Percentiles rank a stretch among this genome's conserved stretches.
Evolutionary conservation across 140 eudicot genomes (phyloP).

Genomic region (Ambrosia hybrid): DNA sequence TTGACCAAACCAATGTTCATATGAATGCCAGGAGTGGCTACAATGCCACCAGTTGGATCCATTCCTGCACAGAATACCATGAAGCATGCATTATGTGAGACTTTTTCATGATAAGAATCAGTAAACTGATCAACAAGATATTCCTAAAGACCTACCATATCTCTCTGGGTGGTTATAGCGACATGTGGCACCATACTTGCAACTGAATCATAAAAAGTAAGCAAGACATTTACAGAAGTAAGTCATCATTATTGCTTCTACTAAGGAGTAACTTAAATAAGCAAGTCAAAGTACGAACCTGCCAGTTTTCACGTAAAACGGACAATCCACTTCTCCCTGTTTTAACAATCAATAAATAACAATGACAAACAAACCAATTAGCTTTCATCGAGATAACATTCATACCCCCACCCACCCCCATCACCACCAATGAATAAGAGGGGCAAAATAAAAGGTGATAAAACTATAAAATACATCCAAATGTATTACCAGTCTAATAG

Average conservation of each 20-base stretch:
- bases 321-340: slow-evolving; percentile 95
- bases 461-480: slow-evolving; percentile 17
- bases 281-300: slow-evolving; percentile 49
- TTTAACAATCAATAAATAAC: slow-evolving; percentile 6
- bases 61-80: slow-evolving; percentile 37
- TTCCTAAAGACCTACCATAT: slow-evolving; percentile 51
- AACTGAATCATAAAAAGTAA: slow-evolving; percentile 49
- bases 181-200: slow-evolving; percentile 91
- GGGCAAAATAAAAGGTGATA: background rate
- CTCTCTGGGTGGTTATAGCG: slow-evolving; percentile 95
- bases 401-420: too few species aligned
- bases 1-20: slow-evolving; percentile 54
- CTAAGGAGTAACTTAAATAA: slow-evolving; percentile 2
- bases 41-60: slow-evolving; percentile 53
- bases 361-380: background rate
- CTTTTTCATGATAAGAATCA: background rate
- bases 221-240: background rate
- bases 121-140: slow-evolving; percentile 10
- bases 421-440: background rate
- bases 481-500: slow-evolving; percentile 73
- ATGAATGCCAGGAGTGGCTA: slow-evolving; percentile 51
- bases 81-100: background rate
- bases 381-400: background rate
- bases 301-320: slow-evolving; percentile 92
- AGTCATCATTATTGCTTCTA: slow-evolving; percentile 10